Conservation (phyloP, 2,329 filamentous ascomycete species). For the Aspergillus niger region DNA sequence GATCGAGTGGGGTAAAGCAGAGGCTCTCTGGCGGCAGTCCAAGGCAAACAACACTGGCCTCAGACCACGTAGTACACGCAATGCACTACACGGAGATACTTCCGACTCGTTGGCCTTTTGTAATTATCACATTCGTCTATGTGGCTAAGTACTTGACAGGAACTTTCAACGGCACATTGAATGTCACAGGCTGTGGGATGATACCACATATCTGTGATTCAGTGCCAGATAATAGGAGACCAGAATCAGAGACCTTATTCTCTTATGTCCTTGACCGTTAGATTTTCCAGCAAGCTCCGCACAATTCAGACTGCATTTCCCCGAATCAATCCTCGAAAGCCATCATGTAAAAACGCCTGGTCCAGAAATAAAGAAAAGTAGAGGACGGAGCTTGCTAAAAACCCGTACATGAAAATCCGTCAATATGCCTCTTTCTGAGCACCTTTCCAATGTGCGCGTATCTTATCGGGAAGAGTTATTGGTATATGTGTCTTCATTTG, state of each 20-base stretch:
- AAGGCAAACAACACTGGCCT: neutral
- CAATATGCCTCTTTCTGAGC: constrained; percentile 2
- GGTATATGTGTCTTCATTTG: constrained; percentile 20
- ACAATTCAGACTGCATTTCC: constrained; percentile 11
- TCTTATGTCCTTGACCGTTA: neutral
- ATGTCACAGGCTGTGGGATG: neutral
- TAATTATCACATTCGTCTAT: neutral
- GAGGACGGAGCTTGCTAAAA: constrained; percentile 14
- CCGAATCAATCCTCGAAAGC: constrained; percentile 21
- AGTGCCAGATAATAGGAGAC: neutral
- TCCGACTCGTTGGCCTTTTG: neutral
- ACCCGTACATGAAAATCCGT: constrained; percentile 11
- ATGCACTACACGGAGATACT: no score
- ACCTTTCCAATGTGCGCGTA: neutral
- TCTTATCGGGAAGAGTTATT: constrained; percentile 2
- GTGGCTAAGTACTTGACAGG: constrained; percentile 2
- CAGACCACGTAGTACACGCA: neutral
- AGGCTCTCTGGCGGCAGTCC: neutral
- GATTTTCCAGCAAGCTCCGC: constrained; percentile 3
- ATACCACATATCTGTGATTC: neutral
- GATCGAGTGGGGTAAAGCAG: neutral
- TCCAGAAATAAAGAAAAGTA: constrained; percentile 22
- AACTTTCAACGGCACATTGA: neutral
- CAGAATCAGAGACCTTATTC: neutral
- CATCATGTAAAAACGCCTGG: constrained; percentile 22